phyloP scores from a whole-genome alignment of 1,139 yeast species.

The Suhomyces panamericanus region DNA sequence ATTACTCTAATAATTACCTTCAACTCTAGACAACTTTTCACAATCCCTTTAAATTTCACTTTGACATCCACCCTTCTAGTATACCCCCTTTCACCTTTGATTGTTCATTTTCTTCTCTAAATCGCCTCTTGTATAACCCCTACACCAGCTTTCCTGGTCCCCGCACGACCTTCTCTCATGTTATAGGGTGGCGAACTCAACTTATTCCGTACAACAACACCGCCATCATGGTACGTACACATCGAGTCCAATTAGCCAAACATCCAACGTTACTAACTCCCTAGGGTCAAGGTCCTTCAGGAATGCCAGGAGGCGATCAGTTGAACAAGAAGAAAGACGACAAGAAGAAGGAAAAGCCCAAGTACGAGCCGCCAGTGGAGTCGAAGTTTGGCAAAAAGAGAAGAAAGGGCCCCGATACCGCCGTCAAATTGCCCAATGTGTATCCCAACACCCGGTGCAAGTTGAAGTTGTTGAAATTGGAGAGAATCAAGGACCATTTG shows the following conservation, averaged over 20 bases:
- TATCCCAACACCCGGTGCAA: constrained; percentile 94
- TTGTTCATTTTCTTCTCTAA: too few relatives aligned
- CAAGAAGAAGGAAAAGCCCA: constrained; percentile 83
- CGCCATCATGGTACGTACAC: constrained; percentile 12
- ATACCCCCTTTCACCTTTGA: too few relatives aligned
- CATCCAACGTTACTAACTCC: constrained; percentile 13
- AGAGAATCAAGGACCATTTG: constrained; percentile 94
- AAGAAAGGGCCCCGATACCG: constrained; percentile 90
- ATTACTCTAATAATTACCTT: too few relatives aligned
- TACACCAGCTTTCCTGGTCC: too few relatives aligned
- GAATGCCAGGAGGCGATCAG: constrained; percentile 60
- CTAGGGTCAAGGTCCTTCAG: constrained; percentile 82
- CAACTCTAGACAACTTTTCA: too few relatives aligned
- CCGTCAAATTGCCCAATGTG: constrained; percentile 79
- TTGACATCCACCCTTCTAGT: too few relatives aligned
- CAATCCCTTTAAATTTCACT: too few relatives aligned
- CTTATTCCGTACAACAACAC: not conserved
- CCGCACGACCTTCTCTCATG: not conserved
- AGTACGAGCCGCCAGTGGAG: constrained; percentile 98
- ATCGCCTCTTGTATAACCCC: too few relatives aligned
- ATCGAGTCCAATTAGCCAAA: not conserved
- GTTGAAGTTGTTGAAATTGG: constrained; percentile 85
- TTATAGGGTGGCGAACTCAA: constrained; percentile 12
- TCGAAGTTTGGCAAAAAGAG: constrained; percentile 88
- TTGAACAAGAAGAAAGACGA: constrained; percentile 69